These are phyloP conservation scores for Cyathus striatus DNA, from an alignment of 768 basidiomycete species.

Conservation along the genomic window DNA sequence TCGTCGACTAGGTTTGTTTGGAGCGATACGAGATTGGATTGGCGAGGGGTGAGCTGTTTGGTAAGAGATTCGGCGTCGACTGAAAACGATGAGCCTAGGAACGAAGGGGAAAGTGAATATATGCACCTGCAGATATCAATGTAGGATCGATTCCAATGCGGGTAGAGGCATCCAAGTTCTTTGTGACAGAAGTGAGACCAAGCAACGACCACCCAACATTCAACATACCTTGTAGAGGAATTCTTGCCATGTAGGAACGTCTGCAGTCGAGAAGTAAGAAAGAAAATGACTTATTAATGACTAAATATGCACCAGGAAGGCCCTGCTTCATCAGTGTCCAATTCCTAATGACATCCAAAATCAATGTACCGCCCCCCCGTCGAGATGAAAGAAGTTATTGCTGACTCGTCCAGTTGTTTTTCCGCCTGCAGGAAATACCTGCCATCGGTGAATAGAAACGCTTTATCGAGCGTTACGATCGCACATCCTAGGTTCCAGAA, in stretches of 20 bases:
- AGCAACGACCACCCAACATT: no score
- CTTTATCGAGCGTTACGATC: slow-evolving; percentile 29
- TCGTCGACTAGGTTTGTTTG: slow-evolving; percentile 70
- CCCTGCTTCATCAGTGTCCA: slow-evolving; percentile 96
- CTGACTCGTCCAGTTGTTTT: slow-evolving; percentile 81
- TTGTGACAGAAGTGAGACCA: neutral
- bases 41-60: slow-evolving; percentile 45
- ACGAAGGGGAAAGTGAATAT: neutral
- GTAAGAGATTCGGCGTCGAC: slow-evolving; percentile 62
- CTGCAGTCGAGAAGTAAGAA: slow-evolving; percentile 37
- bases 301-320: slow-evolving; percentile 49
- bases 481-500: slow-evolving; percentile 11
- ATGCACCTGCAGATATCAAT: slow-evolving; percentile 60
- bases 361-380: neutral
- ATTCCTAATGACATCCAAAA: slow-evolving; percentile 42
- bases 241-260: slow-evolving; percentile 89
- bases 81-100: slow-evolving; percentile 15
- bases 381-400: neutral
- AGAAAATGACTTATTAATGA: slow-evolving; percentile 4
- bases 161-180: slow-evolving; percentile 59
- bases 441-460: slow-evolving; percentile 91
- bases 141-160: slow-evolving; percentile 82
- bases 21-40: slow-evolving; percentile 66
- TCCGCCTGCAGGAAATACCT: slow-evolving; percentile 92
- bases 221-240: slow-evolving; percentile 70